Base-by-base conservation (phyloP, 257 asterid species). In the Verbena officinalis region DNA sequence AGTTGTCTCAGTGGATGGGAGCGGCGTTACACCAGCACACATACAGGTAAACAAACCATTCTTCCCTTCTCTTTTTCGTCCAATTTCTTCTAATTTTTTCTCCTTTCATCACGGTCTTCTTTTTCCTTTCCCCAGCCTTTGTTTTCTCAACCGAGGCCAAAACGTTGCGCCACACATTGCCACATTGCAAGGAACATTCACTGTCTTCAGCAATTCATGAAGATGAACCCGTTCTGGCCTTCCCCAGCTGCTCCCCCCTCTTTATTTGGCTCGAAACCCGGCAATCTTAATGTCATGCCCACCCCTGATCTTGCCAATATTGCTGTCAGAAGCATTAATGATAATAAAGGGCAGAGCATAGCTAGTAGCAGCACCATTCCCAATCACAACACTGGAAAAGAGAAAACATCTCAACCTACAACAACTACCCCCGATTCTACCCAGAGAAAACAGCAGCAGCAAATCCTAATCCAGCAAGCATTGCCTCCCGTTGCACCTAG, bases 91-190 rank as follows among this genome's bases (percentile, higher is more conserved):
- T 34, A 5, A 8, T 21, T 33, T 53, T 9, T 52, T 42, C 11
- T 0, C 16, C 0, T 7, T 5, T 20, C 11, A 43, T 10, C 56
- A 59, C 38, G 21, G 15, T 55, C 48, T 30, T 13, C 30, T 33
- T 61, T 6, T 45, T 59, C 66, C 65, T 8, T 61, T 46, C 7
- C 50, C 62, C 89, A 86, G 97, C 95, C 96, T 7, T 16, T 73
- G 19, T 90, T 90, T 72, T 76, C 95, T 44, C 95, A 87, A 59
- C 96, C 96, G 0, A 81, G 99, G 48, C 94, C 91, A 0, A 86
- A 87, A 69, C 76, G 91, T 31, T 93, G 96, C 55, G 97, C 91
- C 1, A 90, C 99, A 0, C 99, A 93, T 80, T 83, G 89, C 80
- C 87, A 81, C 84, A 90, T 93, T 64, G 99, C 99, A 4, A 73